These are phyloP conservation scores for Wallacemonas collosoma DNA, from an alignment of 208 protist genomes.

Conservation along the genomic window DNA sequence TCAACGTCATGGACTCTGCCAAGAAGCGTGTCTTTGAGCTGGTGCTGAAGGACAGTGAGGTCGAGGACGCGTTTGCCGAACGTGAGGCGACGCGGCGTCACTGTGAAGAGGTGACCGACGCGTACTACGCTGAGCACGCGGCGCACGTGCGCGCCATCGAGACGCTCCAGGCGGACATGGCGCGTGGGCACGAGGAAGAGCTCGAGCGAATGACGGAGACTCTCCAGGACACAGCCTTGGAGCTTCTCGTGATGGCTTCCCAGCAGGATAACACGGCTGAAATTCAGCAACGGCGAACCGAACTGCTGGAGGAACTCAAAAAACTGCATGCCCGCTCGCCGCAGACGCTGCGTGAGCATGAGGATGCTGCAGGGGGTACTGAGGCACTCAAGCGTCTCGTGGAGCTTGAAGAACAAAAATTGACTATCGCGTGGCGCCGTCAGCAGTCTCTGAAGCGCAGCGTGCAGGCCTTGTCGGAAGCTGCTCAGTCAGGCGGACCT, in stretches of 20 bases:
- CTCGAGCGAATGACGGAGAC: conserved; percentile 35
- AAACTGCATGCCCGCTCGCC: conserved; percentile 34
- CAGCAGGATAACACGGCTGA: conserved; percentile 22
- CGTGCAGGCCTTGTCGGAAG: conserved; percentile 31
- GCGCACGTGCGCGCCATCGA: conserved; percentile 32
- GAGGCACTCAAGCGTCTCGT: conserved; percentile 42
- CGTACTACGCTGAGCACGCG: conserved; percentile 46
- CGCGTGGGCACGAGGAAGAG: conserved; percentile 27
- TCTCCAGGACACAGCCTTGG: conserved; percentile 21
- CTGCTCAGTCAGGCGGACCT: conserved; percentile 16
- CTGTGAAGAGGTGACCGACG: conserved; percentile 27
- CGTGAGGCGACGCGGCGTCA: conserved; percentile 30
- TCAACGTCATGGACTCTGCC: conserved; percentile 16
- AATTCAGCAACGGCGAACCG: conserved; percentile 22
- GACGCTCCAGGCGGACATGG: conserved; percentile 35
- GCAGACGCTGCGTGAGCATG: conserved; percentile 25
- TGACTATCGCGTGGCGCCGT: conserved; percentile 37
- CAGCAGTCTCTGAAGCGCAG: conserved; percentile 42
- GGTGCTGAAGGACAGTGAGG: conserved; percentile 26
- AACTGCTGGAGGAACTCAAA: conserved; percentile 34
- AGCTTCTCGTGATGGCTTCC: conserved; percentile 25
- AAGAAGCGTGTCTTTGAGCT: conserved; percentile 30
- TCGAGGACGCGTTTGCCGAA: conserved; percentile 45
- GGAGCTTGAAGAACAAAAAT: conserved; percentile 52
- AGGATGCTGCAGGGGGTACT: conserved; percentile 23